These are phyloP conservation scores for Aureobasidium mangrovei DNA, from an alignment of 2,329 filamentous ascomycete species.

Conservation along the genomic window DNA sequence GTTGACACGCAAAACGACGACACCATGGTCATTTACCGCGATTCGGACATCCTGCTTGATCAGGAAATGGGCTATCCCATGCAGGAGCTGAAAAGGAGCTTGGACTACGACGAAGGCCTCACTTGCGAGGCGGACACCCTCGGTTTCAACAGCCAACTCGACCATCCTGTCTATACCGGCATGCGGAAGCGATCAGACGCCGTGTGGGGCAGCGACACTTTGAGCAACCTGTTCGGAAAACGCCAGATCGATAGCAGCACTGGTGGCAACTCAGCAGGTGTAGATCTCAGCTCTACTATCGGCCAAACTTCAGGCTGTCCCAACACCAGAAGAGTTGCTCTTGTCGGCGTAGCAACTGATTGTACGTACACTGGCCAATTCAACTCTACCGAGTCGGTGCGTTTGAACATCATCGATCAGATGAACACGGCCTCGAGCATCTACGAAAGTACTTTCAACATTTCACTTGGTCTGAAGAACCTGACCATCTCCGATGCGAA, in stretches of 20 bases:
- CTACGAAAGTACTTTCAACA: slow-evolving; percentile 89
- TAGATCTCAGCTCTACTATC: slow-evolving; percentile 70
- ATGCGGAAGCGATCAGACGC: slow-evolving; percentile 47
- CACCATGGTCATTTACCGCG: slow-evolving; percentile 83
- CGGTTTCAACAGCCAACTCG: slow-evolving; percentile 64
- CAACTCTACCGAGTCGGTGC: slow-evolving; percentile 53
- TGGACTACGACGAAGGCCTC: slow-evolving; percentile 14
- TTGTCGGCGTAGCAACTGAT: slow-evolving; percentile 87
- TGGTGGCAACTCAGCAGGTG: slow-evolving; percentile 66
- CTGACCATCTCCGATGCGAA: slow-evolving; percentile 64
- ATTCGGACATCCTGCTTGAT: slow-evolving; percentile 63
- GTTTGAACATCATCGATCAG: slow-evolving; percentile 67
- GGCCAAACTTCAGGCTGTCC: slow-evolving; percentile 80
- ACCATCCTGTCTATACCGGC: slow-evolving; percentile 55
- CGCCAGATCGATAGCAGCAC: slow-evolving; percentile 59
- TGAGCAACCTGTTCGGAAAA: slow-evolving; percentile 60
- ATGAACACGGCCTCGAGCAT: slow-evolving; percentile 81
- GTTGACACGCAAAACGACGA: slow-evolving; percentile 48
- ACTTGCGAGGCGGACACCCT: slow-evolving; percentile 68
- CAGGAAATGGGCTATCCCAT: slow-evolving; percentile 33
- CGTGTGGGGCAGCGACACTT: slow-evolving; percentile 52
- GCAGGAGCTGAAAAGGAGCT: slow-evolving; percentile 54
- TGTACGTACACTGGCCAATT: slow-evolving; percentile 77
- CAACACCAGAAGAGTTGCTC: slow-evolving; percentile 77
- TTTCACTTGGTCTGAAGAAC: slow-evolving; percentile 82